Base-by-base conservation (phyloP, 352 stramenopile species). In the Albugo laibachii region DNA sequence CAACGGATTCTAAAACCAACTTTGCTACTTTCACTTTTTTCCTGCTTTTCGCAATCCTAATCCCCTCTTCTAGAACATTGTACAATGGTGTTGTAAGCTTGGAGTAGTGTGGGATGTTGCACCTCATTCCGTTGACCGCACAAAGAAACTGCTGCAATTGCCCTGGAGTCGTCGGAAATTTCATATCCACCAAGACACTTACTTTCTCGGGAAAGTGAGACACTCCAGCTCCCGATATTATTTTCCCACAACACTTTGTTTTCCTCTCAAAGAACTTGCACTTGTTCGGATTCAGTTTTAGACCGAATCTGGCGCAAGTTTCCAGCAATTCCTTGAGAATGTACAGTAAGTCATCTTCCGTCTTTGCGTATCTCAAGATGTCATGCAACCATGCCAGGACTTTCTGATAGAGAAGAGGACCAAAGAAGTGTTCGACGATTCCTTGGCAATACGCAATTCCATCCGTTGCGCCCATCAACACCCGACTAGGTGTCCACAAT, bases 131-230 rank as follows among this genome's bases (percentile, higher is more conserved):
- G n/a, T 65, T 65, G 0, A 42, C 34, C 0, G 57, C 57, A 41
- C 57, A 65, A 1, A 69, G 13, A 11, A 59, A 65, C 39, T 64
- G 53, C n/a, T 61, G 57, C 2, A 68, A 36, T 0, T 67, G 57
- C 0, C 39, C 62, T 14, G 5, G 4, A 24, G 37, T 53, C 31
- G 13, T n/a, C 5, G 49, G 49, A 19, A 40, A 24, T 11, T 11
- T 20, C 13, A 54, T 19, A 10, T 53, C 41, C 20, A 48, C n/a
- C 13, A 54, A n/a, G 19, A 41, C 49, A 15, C 14, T 13, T 14
- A 54, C 36, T 13, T 45, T 16, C 15, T 54, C 24, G n/a, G 41
- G 20, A 44, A 53, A 35, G 42, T 54, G 35, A 21, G 35, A 37
- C 36, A 54, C 16, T 34, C 49, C 49, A 14, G 14, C 14, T 14